A percentile compares a stretch with the other conserved stretches of the same genome.
These are phyloP conservation scores for Myriosclerotinia curreyana DNA, from an alignment of 2,329 filamentous ascomycete species.

Conservation along the genomic window DNA sequence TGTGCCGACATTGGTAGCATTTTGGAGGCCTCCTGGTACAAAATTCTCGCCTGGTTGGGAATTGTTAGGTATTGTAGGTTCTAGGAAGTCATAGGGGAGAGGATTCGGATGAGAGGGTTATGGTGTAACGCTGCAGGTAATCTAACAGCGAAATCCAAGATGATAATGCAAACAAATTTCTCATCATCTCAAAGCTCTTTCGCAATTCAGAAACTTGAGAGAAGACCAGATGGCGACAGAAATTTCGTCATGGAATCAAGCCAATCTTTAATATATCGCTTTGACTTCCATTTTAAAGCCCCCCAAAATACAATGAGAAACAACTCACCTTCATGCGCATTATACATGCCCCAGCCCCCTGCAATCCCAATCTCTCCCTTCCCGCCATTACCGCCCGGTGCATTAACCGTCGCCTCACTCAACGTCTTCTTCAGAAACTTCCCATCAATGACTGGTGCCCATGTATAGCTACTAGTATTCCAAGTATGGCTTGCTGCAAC, in stretches of 20 bases:
- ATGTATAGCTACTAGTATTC: slow-evolving; percentile 55
- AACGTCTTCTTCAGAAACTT: slow-evolving; percentile 49
- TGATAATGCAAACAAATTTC: neutral
- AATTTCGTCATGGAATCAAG: neutral
- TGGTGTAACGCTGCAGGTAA: neutral
- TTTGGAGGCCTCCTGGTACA: slow-evolving; percentile 49
- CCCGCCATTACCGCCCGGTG: neutral
- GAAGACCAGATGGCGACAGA: no score
- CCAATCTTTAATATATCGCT: neutral
- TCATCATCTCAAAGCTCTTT: neutral
- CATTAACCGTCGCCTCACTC: slow-evolving; percentile 42
- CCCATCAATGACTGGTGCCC: slow-evolving; percentile 59
- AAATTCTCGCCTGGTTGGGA: slow-evolving; percentile 53
- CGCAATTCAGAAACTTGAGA: no score
- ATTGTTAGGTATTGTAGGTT: neutral
- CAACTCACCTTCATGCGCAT: slow-evolving; percentile 50
- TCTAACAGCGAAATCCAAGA: neutral
- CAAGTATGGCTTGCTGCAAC: slow-evolving; percentile 51
- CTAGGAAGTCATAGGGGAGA: neutral
- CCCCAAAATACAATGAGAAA: neutral
- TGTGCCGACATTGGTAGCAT: slow-evolving; percentile 36
- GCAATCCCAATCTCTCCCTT: slow-evolving; percentile 45
- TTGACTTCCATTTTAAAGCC: neutral
- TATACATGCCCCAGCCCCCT: slow-evolving; percentile 55
- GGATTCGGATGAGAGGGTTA: neutral